phyloP scores from a whole-genome alignment of 768 basidiomycete species.

The Lactifluus subvellereus region DNA sequence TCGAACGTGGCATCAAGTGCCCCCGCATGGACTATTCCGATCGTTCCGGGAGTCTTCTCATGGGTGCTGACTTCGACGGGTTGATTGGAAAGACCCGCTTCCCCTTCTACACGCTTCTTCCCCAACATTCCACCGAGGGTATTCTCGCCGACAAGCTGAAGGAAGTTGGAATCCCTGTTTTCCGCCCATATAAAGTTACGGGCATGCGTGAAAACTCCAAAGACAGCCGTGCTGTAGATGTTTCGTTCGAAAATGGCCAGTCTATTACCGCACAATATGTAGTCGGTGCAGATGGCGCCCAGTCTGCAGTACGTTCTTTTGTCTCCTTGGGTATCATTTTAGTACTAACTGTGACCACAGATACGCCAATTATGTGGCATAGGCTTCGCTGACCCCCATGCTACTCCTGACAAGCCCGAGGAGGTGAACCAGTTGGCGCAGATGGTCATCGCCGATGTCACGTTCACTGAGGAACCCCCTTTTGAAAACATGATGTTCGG shows the following conservation, averaged over 20 bases:
- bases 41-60: conserved; percentile 28
- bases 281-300: conserved; percentile 47
- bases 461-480: conserved; percentile 31
- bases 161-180: conserved; percentile 32
- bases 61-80: conserved; percentile 31
- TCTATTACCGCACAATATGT: conserved; percentile 42
- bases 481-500: conserved; percentile 26
- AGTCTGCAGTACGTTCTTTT: conserved; percentile 36
- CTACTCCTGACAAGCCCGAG: conserved; percentile 24
- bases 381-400: conserved; percentile 41
- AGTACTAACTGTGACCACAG: conserved; percentile 28
- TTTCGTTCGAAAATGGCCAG: conserved; percentile 44
- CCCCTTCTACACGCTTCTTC: conserved; percentile 39
- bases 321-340: not conserved
- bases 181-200: conserved; percentile 37
- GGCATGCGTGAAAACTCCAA: conserved; percentile 32
- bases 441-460: conserved; percentile 45
- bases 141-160: conserved; percentile 35
- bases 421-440: conserved; percentile 32
- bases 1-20: conserved; percentile 35
- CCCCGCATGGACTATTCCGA: conserved; percentile 29
- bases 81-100: conserved; percentile 40
- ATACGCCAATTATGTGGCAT: conserved; percentile 40
- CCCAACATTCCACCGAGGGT: conserved; percentile 42
- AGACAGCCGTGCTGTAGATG: conserved; percentile 33